Conservation (phyloP, 345 rosid species). For the Salix purpurea region DNA sequence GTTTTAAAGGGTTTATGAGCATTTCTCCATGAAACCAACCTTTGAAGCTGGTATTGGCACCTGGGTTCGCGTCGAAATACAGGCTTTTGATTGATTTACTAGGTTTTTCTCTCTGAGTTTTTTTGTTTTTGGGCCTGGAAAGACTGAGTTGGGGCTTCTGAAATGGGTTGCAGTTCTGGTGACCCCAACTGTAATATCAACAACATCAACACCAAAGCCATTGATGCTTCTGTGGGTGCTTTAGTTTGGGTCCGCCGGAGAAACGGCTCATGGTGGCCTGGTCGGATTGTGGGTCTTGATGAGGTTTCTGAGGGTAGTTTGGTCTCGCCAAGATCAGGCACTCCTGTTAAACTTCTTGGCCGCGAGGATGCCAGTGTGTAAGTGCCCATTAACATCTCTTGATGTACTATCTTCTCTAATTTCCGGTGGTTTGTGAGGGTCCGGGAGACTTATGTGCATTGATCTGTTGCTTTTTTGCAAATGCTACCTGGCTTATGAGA, state of each 20-base stretch:
- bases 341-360: slow-evolving; percentile 94
- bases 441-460: slow-evolving; percentile 1
- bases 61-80: background rate
- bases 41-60: background rate
- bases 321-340: slow-evolving; percentile 79
- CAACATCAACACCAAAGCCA: slow-evolving; percentile 36
- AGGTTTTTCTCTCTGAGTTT: background rate
- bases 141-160: slow-evolving; percentile 24
- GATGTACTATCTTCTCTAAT: background rate
- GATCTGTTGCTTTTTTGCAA: background rate
- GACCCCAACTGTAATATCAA: slow-evolving; percentile 33
- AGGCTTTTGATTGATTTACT: slow-evolving; percentile 10
- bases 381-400: slow-evolving; percentile 32
- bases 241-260: slow-evolving; percentile 97
- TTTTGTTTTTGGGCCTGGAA: background rate
- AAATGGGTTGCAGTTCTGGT: slow-evolving; percentile 64
- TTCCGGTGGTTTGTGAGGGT: background rate
- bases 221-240: slow-evolving; percentile 82
- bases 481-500: background rate
- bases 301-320: slow-evolving; percentile 66
- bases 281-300: slow-evolving; percentile 68
- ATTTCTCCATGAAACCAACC: background rate
- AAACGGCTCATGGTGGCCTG: slow-evolving; percentile 99
- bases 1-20: background rate
- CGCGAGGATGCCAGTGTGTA: slow-evolving; percentile 95